A percentile compares a stretch with the other conserved stretches of the same genome.
Conservation (phyloP, 2,329 filamentous ascomycete genomes). For the Trichoderma arundinaceum region DNA sequence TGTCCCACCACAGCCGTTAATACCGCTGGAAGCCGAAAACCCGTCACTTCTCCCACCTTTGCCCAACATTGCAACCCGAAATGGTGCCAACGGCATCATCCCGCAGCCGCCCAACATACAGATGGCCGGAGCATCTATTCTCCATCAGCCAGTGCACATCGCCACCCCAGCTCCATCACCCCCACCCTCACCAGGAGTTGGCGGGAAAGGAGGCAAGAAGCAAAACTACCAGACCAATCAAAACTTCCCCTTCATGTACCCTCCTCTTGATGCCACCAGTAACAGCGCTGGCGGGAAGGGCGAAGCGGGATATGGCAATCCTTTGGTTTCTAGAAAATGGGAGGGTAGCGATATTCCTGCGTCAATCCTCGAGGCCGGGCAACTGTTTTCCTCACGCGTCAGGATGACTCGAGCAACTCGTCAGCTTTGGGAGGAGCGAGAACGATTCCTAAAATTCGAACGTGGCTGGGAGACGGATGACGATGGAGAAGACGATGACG, state of each 20-base stretch:
- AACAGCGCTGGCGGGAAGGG: constrained; percentile 92
- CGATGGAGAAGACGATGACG: constrained; percentile 42
- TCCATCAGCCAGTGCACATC: constrained; percentile 96
- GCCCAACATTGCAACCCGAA: constrained; percentile 72
- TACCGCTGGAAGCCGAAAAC: constrained; percentile 88
- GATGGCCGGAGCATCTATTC: constrained; percentile 73
- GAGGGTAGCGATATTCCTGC: constrained; percentile 92
- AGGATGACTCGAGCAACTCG: constrained; percentile 89
- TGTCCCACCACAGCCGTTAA: constrained; percentile 80
- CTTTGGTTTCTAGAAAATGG: constrained; percentile 83
- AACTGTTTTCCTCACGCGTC: constrained; percentile 87
- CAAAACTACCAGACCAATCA: constrained; percentile 99
- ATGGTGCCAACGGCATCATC: constrained; percentile 66
- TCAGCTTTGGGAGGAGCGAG: constrained; percentile 93
- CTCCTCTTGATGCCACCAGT: constrained; percentile 85
- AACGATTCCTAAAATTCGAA: constrained; percentile 89
- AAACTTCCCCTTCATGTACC: constrained; percentile 97
- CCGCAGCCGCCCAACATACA: constrained; percentile 60
- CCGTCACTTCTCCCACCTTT: constrained; percentile 88
- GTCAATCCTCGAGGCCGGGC: constrained; percentile 92
- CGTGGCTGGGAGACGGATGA: constrained; percentile 76
- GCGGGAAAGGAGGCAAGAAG: constrained; percentile 94
- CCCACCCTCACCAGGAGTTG: constrained; percentile 83
- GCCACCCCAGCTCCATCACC: constrained; percentile 97
- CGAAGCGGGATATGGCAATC: constrained; percentile 76